Base-by-base conservation (phyloP, 805 yeast species). In the Wickerhamiella sorbophila region DNA sequence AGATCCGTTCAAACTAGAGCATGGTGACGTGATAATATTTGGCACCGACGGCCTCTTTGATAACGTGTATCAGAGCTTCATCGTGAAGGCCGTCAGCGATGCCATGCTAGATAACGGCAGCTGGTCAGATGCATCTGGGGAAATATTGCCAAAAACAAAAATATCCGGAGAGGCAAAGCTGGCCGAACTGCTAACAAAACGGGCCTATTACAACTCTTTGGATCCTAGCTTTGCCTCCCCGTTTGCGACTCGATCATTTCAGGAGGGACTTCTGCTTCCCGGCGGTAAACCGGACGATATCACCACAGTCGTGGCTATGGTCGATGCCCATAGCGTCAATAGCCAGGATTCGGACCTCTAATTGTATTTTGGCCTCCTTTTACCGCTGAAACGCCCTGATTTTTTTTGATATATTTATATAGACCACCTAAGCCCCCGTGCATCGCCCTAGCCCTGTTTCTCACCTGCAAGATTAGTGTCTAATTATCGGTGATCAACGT, bases 231-330 rank as follows among this genome's bases (percentile, higher is more conserved):
- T 71, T 55, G 85, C 87, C 16, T 77, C 93, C 46, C 93, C 88
- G 0, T 88, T 88, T 61, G 80, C 95, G 5, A 86, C 49, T 12
- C 79, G 59, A 83, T 79, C 39, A 73, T 36, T 36, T n/a, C 31
- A 36, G n/a, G 16, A 20, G 38, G 80, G 80, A 3, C 79, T 76
- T 53, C 65, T 68, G 34, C 81, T 82, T 55, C 66, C 75, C 44
- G 97, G 98, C 27, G 98, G 98, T 12, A 88, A 88, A 63, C 93
- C 86, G 36, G 98, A 88, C 62, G 98, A 88, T 60, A 80, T 91
- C 31, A 85, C 97, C 1, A 74, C 80, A 15, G 79, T 87, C 1
- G 69, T 83, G 53, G 76, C 85, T 35, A 71, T 74, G 53, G 85
- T 82, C 26, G 40, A 44, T 19, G 21, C 19, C 15, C 29, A 24